Percentiles rank a stretch among this genome's conserved stretches.
Conservation (phyloP, 345 rosid species). For the Eucalyptus brandiana region DNA sequence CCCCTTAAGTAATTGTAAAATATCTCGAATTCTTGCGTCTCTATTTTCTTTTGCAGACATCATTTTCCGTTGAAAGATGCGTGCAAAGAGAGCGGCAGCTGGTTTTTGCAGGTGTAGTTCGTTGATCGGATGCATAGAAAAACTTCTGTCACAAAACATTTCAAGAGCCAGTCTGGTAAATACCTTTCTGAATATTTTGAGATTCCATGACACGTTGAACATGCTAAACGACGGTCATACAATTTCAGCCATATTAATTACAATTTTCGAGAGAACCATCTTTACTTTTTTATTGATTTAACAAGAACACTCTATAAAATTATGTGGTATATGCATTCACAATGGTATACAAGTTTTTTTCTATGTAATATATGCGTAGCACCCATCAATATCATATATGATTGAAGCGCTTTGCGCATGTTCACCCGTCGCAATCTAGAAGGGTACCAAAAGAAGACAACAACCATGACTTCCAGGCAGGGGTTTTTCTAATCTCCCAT, state of each 20-base stretch:
- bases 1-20: not conserved
- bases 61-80: not conserved
- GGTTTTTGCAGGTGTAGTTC: not conserved
- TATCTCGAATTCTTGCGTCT: not conserved
- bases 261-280: not conserved
- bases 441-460: not conserved
- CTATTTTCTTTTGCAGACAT: not conserved
- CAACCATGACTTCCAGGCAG: not conserved
- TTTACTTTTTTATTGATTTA: not conserved
- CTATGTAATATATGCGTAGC: not conserved
- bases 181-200: not conserved
- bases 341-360: not conserved
- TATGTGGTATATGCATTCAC: not conserved
- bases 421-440: not conserved
- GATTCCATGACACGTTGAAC: not conserved
- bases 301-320: not conserved
- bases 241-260: not conserved
- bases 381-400: not conserved
- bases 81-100: not conserved
- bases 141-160: not conserved
- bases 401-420: not conserved
- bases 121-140: not conserved
- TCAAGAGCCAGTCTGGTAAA: not conserved
- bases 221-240: not conserved
- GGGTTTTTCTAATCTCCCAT: not conserved